Conservation (phyloP, 805 yeast species). For the Saturnispora kantuleensis region DNA sequence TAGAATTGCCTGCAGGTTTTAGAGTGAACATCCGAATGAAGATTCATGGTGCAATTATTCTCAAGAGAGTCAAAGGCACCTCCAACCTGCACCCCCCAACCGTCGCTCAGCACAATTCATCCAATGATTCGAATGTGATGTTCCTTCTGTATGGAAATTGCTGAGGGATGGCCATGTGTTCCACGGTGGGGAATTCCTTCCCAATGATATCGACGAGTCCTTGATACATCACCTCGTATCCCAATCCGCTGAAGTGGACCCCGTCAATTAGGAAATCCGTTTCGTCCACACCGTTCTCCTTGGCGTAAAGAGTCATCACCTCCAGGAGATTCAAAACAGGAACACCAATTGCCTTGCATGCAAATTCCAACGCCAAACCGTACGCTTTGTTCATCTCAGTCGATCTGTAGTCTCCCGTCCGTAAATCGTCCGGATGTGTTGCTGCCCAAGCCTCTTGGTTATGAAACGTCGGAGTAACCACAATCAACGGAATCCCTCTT, state of each 20-base stretch:
- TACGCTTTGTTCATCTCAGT: slow-evolving; percentile 39
- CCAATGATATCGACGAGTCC: slow-evolving; percentile 19
- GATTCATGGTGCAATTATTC: no score
- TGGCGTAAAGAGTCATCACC: not conserved
- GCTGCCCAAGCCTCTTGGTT: slow-evolving; percentile 35
- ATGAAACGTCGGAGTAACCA: slow-evolving; percentile 56
- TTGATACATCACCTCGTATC: slow-evolving; percentile 29
- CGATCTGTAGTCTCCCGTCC: slow-evolving; percentile 35
- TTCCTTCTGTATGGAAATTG: slow-evolving; percentile 9
- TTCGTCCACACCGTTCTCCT: not conserved
- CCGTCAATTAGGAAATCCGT: slow-evolving; percentile 31
- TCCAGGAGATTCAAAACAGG: slow-evolving; percentile 37
- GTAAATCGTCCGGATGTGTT: slow-evolving; percentile 26
- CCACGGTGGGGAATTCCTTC: not conserved
- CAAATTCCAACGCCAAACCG: slow-evolving; percentile 36
- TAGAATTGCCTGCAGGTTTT: no score
- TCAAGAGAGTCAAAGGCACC: no score
- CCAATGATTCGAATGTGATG: slow-evolving; percentile 2
- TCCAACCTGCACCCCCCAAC: no score
- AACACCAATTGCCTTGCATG: slow-evolving; percentile 37
- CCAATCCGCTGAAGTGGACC: slow-evolving; percentile 31
- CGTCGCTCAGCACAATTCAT: slow-evolving; percentile 2
- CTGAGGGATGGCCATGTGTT: slow-evolving; percentile 1
- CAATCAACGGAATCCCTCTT: slow-evolving; percentile 39
- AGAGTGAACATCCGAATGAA: no score